These are phyloP conservation scores for Ophiocordyceps sinensis DNA, from an alignment of 2,329 filamentous ascomycete species.

Conservation along the genomic window DNA sequence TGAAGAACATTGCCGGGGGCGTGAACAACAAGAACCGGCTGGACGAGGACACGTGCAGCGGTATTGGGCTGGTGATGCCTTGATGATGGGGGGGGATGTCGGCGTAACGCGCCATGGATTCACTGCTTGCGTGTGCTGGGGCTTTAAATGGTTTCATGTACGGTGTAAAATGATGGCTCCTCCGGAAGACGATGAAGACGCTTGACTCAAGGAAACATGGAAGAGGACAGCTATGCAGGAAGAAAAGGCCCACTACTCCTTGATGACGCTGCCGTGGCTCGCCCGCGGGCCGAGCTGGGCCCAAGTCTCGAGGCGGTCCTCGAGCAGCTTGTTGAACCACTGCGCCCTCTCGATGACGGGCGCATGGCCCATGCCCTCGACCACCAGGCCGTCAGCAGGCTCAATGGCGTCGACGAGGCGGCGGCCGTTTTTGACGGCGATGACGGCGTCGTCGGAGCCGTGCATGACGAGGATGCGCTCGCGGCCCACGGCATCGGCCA, in stretches of 20 bases:
- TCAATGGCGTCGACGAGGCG: conserved; percentile 50
- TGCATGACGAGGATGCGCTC: conserved; percentile 66
- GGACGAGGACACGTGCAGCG: conserved; percentile 66
- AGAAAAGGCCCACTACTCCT: neutral
- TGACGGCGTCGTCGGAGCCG: conserved; percentile 65
- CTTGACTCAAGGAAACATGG: too few species aligned
- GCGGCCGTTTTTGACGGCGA: conserved; percentile 54
- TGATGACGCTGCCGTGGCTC: neutral
- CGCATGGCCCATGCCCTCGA: conserved; percentile 64
- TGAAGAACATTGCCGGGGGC: conserved; percentile 71
- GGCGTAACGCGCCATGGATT: too few species aligned
- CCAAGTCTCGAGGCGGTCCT: conserved; percentile 38
- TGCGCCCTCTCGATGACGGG: conserved; percentile 54
- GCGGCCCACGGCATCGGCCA: conserved; percentile 56
- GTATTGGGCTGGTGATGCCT: conserved; percentile 77
- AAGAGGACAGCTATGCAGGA: neutral
- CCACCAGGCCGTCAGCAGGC: conserved; percentile 45
- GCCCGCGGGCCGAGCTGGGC: conserved; percentile 22
- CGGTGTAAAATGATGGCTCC: too few species aligned
- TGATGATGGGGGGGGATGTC: conserved; percentile 14
- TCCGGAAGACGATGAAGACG: too few species aligned
- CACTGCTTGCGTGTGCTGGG: neutral
- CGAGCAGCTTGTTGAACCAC: conserved; percentile 54
- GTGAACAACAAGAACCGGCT: conserved; percentile 66
- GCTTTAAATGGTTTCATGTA: neutral